A percentile compares a stretch with the other conserved stretches of the same genome.
Evolutionary conservation across 768 basidiomycete species (phyloP).

Genomic region (Amanita polypyramis): DNA sequence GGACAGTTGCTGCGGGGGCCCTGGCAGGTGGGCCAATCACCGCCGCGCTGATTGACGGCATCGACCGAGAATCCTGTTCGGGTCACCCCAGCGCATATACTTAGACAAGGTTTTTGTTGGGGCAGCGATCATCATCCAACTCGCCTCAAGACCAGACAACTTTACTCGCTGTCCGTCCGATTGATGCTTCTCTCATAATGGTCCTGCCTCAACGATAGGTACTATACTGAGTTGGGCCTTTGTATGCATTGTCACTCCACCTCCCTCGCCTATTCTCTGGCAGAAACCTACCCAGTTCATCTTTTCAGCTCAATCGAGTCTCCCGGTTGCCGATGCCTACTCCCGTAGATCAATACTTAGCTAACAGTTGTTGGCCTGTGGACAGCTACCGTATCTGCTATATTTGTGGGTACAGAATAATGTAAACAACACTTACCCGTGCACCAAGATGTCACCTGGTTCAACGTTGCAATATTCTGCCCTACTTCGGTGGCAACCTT

Average conservation of each 20-base stretch:
- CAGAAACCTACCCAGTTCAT: constrained; percentile 50
- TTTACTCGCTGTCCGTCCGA: too few species aligned
- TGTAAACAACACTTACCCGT: not conserved
- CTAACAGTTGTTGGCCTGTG: constrained; percentile 58
- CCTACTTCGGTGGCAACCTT: constrained; percentile 47
- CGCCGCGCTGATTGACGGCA: too few species aligned
- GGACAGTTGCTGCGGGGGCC: not conserved
- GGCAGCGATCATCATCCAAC: too few species aligned
- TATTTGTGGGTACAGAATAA: constrained; percentile 31
- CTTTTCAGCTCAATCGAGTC: constrained; percentile 51
- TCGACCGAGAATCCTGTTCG: too few species aligned
- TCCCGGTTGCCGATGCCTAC: constrained; percentile 35
- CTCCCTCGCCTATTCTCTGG: constrained; percentile 43
- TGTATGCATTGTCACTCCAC: constrained; percentile 36
- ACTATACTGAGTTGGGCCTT: constrained; percentile 29
- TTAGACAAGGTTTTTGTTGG: too few species aligned
- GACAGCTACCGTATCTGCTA: constrained; percentile 57
- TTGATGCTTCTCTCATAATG: too few species aligned
- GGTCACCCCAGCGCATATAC: too few species aligned
- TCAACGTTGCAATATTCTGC: constrained; percentile 50
- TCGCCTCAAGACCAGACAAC: too few species aligned
- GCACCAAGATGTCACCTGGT: constrained; percentile 41
- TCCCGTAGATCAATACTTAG: constrained; percentile 65
- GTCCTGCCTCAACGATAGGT: not conserved
- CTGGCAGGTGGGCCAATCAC: not conserved